These are phyloP conservation scores for Bimuria novae-zelandiae DNA, from an alignment of 2,329 filamentous ascomycete genomes.

Conservation along the genomic window DNA sequence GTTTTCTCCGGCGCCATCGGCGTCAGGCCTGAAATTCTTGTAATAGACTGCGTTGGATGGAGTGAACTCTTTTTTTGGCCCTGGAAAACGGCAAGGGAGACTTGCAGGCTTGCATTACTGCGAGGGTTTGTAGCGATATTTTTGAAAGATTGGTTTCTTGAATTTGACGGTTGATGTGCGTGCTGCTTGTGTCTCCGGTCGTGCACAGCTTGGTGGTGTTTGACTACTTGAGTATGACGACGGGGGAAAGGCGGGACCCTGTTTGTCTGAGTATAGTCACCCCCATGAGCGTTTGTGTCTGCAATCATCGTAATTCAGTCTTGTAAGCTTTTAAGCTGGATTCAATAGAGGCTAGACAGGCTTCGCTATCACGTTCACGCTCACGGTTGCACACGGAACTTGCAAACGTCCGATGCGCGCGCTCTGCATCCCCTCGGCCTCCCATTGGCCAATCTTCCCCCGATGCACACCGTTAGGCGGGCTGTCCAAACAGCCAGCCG, in stretches of 20 bases:
- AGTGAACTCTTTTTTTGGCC: not conserved
- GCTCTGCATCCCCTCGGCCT: not conserved
- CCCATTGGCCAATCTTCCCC: not conserved
- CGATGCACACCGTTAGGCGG: not conserved
- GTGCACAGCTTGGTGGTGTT: too few species aligned
- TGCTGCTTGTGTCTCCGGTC: not conserved
- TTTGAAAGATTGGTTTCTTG: not conserved
- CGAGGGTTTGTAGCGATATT: not conserved
- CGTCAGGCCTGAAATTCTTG: conserved; percentile 5
- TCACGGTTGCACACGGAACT: too few species aligned
- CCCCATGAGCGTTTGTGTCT: too few species aligned
- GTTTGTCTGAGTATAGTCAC: too few species aligned
- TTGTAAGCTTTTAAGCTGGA: too few species aligned
- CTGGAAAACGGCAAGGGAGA: not conserved
- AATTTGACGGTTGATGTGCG: too few species aligned
- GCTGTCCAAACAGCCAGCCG: too few species aligned
- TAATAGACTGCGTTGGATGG: not conserved
- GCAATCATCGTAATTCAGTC: too few species aligned
- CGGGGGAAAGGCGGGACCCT: not conserved
- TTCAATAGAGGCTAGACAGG: too few species aligned
- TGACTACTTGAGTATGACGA: too few species aligned
- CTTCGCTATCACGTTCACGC: too few species aligned
- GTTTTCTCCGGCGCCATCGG: not conserved
- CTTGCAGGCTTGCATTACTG: not conserved
- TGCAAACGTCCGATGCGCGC: not conserved